A percentile compares a stretch with the other conserved stretches of the same genome.
Conservation (phyloP, 805 yeast genomes). For the Vanderwaltozyma yarrowii region DNA sequence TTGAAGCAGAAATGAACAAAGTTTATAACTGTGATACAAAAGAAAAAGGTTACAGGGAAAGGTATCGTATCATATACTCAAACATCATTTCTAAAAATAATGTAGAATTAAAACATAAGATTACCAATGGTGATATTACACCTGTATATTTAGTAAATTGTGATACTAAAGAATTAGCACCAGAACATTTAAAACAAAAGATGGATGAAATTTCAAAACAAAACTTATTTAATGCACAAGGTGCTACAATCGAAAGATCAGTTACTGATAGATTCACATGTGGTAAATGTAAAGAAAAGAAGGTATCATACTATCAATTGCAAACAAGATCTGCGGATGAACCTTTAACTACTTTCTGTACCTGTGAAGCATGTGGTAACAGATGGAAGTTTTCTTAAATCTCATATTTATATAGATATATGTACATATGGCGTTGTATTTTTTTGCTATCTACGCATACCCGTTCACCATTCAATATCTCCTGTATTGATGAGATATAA, state of each 20-base stretch:
- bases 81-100: constrained; percentile 84
- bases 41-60: constrained; percentile 55
- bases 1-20: constrained; percentile 63
- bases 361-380: constrained; percentile 95
- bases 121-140: constrained; percentile 55
- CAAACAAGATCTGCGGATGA: constrained; percentile 99
- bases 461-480: too few species aligned
- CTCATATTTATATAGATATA: too few species aligned
- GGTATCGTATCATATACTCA: constrained; percentile 76
- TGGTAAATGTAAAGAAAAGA: constrained; percentile 95
- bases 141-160: constrained; percentile 62
- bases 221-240: constrained; percentile 92
- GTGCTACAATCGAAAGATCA: constrained; percentile 92
- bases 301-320: constrained; percentile 93
- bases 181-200: constrained; percentile 78
- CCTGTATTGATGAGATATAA: too few species aligned
- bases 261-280: constrained; percentile 94
- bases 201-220: constrained; percentile 77
- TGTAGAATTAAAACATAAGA: constrained; percentile 66
- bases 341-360: constrained; percentile 95
- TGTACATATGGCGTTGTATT: too few species aligned
- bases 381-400: constrained; percentile 88
- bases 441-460: too few species aligned
- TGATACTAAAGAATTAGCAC: constrained; percentile 94
- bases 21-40: constrained; percentile 46